Conservation (phyloP, 1,139 yeast species). For the Diutina pseudorugosa region DNA sequence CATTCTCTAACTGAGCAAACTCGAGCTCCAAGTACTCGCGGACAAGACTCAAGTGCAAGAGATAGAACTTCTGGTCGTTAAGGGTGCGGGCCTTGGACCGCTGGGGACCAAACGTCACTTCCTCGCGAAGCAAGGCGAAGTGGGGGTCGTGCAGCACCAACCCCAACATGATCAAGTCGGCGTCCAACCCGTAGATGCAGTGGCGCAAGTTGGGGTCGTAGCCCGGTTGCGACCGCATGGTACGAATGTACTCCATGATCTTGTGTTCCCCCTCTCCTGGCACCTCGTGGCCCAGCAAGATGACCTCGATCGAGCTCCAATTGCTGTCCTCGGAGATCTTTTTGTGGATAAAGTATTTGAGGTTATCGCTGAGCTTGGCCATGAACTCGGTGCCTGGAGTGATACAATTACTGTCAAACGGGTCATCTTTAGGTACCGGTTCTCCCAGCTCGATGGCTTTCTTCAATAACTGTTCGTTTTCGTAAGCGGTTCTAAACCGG, state of each 20-base stretch:
- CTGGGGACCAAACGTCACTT: conserved; percentile 68
- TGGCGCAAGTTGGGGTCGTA: conserved; percentile 86
- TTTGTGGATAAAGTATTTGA: conserved; percentile 84
- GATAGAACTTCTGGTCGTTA: conserved; percentile 60
- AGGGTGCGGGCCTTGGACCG: conserved; percentile 42
- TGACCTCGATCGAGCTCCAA: conserved; percentile 77
- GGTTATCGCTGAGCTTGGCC: conserved; percentile 75
- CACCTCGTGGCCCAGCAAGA: conserved; percentile 90
- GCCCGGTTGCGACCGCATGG: conserved; percentile 73
- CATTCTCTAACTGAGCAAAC: conserved; percentile 50
- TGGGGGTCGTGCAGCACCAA: conserved; percentile 96
- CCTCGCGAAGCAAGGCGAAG: conserved; percentile 87
- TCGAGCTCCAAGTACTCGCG: conserved; percentile 86
- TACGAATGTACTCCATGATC: conserved; percentile 86
- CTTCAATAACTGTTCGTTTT: conserved; percentile 13
- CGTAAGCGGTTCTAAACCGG: conserved; percentile 90
- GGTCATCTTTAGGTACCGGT: conserved; percentile 1
- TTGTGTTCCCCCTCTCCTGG: conserved; percentile 99
- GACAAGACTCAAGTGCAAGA: conserved; percentile 83
- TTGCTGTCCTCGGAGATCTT: conserved; percentile 80
- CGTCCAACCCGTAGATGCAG: conserved; percentile 94
- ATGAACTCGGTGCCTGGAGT: conserved; percentile 98
- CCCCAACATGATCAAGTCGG: conserved; percentile 93
- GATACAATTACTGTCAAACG: conserved; percentile 80
- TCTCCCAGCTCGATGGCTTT: conserved; percentile 2